Percentiles rank a stretch among this genome's conserved stretches.
Evolutionary conservation across 768 basidiomycete species (phyloP).

Genomic region (Leucosporidium yakuticum): DNA sequence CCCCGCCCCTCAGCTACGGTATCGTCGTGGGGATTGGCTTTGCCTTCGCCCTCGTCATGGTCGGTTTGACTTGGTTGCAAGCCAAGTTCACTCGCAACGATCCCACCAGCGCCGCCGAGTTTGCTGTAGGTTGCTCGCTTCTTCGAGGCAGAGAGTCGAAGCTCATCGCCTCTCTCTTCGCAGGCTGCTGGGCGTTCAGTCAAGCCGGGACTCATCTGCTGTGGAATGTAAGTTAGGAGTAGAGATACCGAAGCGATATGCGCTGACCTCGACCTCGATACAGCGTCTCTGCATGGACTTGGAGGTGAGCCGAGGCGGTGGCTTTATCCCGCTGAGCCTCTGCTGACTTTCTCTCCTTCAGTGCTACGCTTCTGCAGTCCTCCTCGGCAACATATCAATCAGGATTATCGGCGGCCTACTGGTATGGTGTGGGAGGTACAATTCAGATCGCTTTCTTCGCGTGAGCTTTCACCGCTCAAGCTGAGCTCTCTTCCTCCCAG

Average conservation of each 20-base stretch:
- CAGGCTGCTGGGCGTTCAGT: slow-evolving; percentile 52
- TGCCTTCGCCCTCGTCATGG: slow-evolving; percentile 16
- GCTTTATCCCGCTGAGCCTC: slow-evolving; percentile 30
- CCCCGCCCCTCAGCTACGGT: background rate
- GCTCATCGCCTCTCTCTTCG: background rate
- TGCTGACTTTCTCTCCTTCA: slow-evolving; percentile 12
- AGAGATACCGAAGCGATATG: slow-evolving; percentile 44
- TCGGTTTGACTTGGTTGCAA: slow-evolving; percentile 70
- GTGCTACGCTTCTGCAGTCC: slow-evolving; percentile 55
- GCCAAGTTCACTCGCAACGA: slow-evolving; percentile 46
- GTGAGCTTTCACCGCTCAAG: slow-evolving; percentile 46
- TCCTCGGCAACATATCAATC: slow-evolving; percentile 79
- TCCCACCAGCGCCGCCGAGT: slow-evolving; percentile 54
- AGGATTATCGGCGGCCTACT: slow-evolving; percentile 69
- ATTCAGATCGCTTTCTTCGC: slow-evolving; percentile 80
- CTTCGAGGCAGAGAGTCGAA: background rate
- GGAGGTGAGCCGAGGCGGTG: slow-evolving; percentile 26
- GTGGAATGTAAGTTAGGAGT: slow-evolving; percentile 55
- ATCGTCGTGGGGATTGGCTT: slow-evolving; percentile 2
- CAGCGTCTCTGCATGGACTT: slow-evolving; percentile 22
- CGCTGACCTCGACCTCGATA: slow-evolving; percentile 44
- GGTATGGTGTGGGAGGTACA: slow-evolving; percentile 52
- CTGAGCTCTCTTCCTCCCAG: slow-evolving; percentile 1
- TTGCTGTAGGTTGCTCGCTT: slow-evolving; percentile 31
- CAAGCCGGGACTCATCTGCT: slow-evolving; percentile 85